Base-by-base conservation (phyloP, 2,329 filamentous ascomycete genomes). In the Colletotrichum navitas region DNA sequence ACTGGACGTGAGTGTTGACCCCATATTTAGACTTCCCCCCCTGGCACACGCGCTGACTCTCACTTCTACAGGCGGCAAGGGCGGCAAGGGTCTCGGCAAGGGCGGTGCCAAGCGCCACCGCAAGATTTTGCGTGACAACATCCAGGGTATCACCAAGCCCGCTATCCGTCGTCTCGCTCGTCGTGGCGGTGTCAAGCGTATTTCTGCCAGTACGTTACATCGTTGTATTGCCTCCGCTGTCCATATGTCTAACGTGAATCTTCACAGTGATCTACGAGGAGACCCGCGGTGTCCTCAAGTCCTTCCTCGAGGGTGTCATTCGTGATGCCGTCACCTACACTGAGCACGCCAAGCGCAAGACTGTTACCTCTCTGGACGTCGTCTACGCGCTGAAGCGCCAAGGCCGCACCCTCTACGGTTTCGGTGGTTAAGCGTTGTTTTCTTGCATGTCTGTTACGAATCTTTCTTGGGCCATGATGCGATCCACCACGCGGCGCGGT, bases 101-200 rank as follows among this genome's bases (percentile, higher is more conserved):
- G 95, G 95, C 77, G 95, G 95, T 85, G 95, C 95, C 86, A 98
- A 98, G 93, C 95, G 95, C 86, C 95, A 98, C 88, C 92, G 95
- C 82, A 98, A 98, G 93, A 98, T 98, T 89, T 90, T 98, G 85
- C 94, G 95, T 87, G 95, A 97, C 93, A 98, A 97, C 93, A 98
- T 98, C 83, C 95, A 98, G 89, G 95, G 95, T 87, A 98, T 98
- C 84, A 98, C 95, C 82, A 98, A 98, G 93, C 95, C 95, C 80
- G 95, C 95, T 80, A 98, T 98, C 86, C 93, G 95, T 82, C 95
- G 95, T 97, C 94, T 98, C 84, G 95, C 95, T 77, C 95, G 95
- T 87, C 94, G 95, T 96, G 95, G 95, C 86, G 95, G 95, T 95
- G 95, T 98, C 90, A 98, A 98, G 94, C 95, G 95, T 97, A 98